Evolutionary conservation across 1,284 basidiomycete species (phyloP).

Genomic region (Hypsizygus ulmarius): DNA sequence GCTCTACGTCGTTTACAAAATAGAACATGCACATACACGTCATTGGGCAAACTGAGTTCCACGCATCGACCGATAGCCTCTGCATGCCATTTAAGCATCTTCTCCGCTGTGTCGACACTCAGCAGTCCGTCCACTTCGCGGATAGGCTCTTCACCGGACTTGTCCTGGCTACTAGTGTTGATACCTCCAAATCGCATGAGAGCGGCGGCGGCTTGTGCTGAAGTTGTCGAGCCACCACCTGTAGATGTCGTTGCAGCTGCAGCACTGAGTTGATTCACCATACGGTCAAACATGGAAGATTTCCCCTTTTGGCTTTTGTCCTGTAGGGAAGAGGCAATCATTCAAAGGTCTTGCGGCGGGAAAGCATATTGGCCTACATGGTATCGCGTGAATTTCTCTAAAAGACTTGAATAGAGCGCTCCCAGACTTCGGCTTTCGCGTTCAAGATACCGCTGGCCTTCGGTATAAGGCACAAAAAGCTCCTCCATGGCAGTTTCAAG

Average conservation of each 20-base stretch:
- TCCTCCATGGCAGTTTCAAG: conserved; percentile 95
- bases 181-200: conserved; percentile 83
- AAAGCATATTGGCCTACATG: conserved; percentile 61
- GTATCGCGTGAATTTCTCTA: conserved; percentile 81
- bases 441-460: conserved; percentile 90
- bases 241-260: conserved; percentile 65
- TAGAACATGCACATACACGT: conserved; percentile 64
- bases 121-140: conserved; percentile 82
- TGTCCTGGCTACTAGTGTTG: conserved; percentile 51
- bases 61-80: conserved; percentile 92
- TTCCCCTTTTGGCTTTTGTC: conserved; percentile 80
- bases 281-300: conserved; percentile 84
- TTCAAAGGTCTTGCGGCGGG: not conserved
- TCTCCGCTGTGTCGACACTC: conserved; percentile 76
- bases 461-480: conserved; percentile 92
- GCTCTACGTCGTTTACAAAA: not conserved
- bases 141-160: conserved; percentile 61
- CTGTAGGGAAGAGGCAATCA: conserved; percentile 33
- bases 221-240: conserved; percentile 59
- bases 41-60: conserved; percentile 76
- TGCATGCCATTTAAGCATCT: conserved; percentile 94
- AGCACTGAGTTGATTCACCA: conserved; percentile 88
- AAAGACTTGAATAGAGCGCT: conserved; percentile 76
- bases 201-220: conserved; percentile 77
- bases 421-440: conserved; percentile 86